Evolutionary conservation across 768 basidiomycete genomes (phyloP).

Genomic region (Punctularia strigosozonata): DNA sequence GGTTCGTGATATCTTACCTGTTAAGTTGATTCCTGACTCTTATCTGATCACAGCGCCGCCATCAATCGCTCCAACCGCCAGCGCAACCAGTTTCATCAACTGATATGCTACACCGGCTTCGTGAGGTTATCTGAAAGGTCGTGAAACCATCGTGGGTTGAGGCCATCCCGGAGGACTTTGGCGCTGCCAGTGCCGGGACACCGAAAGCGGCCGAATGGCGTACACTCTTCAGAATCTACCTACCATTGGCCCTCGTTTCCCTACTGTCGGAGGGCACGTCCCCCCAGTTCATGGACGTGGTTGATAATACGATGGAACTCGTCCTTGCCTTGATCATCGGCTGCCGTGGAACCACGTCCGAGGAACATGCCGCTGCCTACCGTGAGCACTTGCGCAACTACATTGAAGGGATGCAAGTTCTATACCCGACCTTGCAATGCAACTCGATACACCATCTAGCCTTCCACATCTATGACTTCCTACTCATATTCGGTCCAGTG

Average conservation of each 20-base stretch:
- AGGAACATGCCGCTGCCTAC: neutral
- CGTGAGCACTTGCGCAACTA: neutral
- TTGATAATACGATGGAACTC: neutral
- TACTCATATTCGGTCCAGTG: neutral
- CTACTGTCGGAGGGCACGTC: slow-evolving; percentile 22
- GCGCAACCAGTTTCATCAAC: too few species aligned
- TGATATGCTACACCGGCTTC: too few species aligned
- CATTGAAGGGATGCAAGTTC: neutral
- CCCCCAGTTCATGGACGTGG: too few species aligned
- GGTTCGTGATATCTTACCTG: too few species aligned
- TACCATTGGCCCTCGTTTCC: slow-evolving; percentile 22
- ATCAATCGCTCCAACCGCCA: too few species aligned
- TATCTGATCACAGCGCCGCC: too few species aligned
- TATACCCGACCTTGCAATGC: neutral
- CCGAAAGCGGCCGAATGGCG: slow-evolving; percentile 28
- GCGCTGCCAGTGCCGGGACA: slow-evolving; percentile 16
- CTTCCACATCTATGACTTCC: neutral
- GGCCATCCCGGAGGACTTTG: slow-evolving; percentile 17
- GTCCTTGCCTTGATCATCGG: neutral
- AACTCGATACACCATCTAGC: neutral
- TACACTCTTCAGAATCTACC: slow-evolving; percentile 15
- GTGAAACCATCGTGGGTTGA: slow-evolving; percentile 16
- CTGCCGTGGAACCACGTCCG: neutral
- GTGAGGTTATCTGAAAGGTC: slow-evolving; percentile 13
- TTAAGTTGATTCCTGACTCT: too few species aligned